Evolutionary conservation across 169 alveolate genomes (phyloP).

Genomic region (Eimeria sp.): DNA sequence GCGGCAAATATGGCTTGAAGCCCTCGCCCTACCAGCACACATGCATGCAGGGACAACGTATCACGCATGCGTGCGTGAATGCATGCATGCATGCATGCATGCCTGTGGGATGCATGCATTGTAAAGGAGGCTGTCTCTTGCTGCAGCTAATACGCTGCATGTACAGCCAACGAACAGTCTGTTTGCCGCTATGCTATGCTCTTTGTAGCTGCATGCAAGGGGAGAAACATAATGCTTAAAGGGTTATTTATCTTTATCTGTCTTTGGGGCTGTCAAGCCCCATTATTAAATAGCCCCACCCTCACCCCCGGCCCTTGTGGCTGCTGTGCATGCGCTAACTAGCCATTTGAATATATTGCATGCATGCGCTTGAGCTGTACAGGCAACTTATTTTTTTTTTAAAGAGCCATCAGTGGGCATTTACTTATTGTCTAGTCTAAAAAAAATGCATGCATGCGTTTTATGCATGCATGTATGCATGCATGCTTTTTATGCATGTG

Average conservation of each 20-base stretch:
- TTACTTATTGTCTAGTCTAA: not conserved
- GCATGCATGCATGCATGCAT: conserved; percentile 24
- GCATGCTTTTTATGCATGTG: not conserved
- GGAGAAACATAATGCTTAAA: not conserved
- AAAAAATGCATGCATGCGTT: not conserved
- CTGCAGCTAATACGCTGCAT: not conserved
- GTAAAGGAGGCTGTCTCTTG: not conserved
- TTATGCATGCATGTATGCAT: not conserved
- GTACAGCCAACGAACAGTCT: not conserved
- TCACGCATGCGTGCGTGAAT: not conserved
- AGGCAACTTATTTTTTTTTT: not conserved
- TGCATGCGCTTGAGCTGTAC: not conserved
- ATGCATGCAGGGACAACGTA: not conserved
- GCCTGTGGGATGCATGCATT: not conserved
- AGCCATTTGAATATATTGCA: not conserved
- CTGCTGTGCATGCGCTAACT: not conserved
- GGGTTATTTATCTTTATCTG: not conserved
- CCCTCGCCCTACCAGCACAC: not conserved
- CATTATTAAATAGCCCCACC: not conserved
- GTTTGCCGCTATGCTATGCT: not conserved
- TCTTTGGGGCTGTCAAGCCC: not conserved
- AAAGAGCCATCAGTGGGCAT: not conserved
- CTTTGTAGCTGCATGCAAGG: not conserved
- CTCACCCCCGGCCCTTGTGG: not conserved
- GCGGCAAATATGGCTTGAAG: not conserved